A percentile compares a stretch with the other conserved stretches of the same genome.
phyloP scores from a whole-genome alignment of 768 basidiomycete species.

The Naganishia friedmannii region DNA sequence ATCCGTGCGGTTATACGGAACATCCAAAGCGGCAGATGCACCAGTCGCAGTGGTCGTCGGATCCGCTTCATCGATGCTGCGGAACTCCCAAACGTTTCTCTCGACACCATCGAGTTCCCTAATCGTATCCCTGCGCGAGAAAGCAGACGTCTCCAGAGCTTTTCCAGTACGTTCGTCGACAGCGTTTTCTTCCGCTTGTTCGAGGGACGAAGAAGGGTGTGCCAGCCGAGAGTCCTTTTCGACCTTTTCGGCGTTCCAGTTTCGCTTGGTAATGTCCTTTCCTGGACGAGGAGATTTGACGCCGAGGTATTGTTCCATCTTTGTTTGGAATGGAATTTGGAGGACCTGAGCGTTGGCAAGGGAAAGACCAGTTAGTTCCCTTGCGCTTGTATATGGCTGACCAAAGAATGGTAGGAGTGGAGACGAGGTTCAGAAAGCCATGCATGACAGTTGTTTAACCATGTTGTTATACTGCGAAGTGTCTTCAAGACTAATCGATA shows the following conservation, averaged over 20 bases:
- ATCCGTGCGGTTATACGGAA: slow-evolving; percentile 27
- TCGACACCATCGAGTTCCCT: slow-evolving; percentile 37
- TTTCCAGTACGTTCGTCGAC: slow-evolving; percentile 2
- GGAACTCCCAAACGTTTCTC: slow-evolving; percentile 46
- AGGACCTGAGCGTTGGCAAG: slow-evolving; percentile 56
- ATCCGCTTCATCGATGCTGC: slow-evolving; percentile 37
- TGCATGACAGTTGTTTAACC: slow-evolving; percentile 53
- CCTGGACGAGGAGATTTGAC: slow-evolving; percentile 50
- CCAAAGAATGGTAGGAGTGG: not conserved
- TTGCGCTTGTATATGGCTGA: not conserved
- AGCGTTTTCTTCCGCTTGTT: slow-evolving; percentile 42
- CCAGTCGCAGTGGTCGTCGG: not conserved
- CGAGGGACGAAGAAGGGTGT: slow-evolving; percentile 37
- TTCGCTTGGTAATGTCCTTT: slow-evolving; percentile 26
- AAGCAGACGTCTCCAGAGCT: slow-evolving; percentile 14
- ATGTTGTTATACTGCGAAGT: slow-evolving; percentile 38
- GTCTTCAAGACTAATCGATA: slow-evolving; percentile 76
- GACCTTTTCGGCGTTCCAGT: slow-evolving; percentile 27
- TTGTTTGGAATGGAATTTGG: slow-evolving; percentile 73
- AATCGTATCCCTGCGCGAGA: slow-evolving; percentile 29
- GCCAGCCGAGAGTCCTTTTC: slow-evolving; percentile 32
- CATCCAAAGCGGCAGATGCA: slow-evolving; percentile 21
- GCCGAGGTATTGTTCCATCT: slow-evolving; percentile 77
- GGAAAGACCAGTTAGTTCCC: not conserved
- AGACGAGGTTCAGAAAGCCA: slow-evolving; percentile 53